A percentile compares a stretch with the other conserved stretches of the same genome.
phyloP scores from a whole-genome alignment of 352 stramenopile genomes.

The Phytophthora hibernalis region DNA sequence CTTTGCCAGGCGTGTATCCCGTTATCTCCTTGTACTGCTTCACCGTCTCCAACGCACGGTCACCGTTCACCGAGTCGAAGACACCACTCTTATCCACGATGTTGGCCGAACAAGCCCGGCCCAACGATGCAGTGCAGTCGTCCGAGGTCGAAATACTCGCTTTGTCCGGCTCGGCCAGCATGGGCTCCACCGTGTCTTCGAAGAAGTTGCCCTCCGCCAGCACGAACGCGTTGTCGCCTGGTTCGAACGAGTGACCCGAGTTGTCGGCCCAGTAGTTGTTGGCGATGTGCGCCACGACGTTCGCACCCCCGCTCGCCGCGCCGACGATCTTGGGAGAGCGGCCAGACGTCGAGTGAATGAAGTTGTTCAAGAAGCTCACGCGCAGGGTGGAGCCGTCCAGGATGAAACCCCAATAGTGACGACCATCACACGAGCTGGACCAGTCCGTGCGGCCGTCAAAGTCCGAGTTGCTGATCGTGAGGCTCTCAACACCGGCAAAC shows the following conservation, averaged over 20 bases:
- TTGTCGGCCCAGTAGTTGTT: conserved; percentile 60
- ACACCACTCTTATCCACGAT: conserved; percentile 13
- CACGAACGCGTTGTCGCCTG: conserved; percentile 25
- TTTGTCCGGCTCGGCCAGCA: conserved; percentile 7
- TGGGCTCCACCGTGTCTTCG: conserved; percentile 30
- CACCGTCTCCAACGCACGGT: conserved; percentile 10
- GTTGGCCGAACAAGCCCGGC: conserved; percentile 19
- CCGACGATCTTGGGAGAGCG: conserved; percentile 42
- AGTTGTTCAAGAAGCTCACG: conserved; percentile 47
- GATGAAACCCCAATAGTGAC: conserved; percentile 54
- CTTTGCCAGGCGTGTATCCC: conserved; percentile 14
- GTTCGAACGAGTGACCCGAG: conserved; percentile 45
- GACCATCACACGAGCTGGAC: conserved; percentile 51
- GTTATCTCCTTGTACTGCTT: conserved; percentile 30
- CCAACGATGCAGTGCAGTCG: conserved; percentile 20
- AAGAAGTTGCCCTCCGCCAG: conserved; percentile 32
- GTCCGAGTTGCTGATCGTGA: conserved; percentile 62
- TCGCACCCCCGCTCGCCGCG: conserved; percentile 5
- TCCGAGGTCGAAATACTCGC: conserved; percentile 17
- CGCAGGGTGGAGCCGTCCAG: conserved; percentile 30
- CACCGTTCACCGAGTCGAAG: conserved; percentile 24
- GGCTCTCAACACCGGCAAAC: conserved; percentile 37
- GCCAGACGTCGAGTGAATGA: conserved; percentile 45
- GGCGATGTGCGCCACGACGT: conserved; percentile 42
- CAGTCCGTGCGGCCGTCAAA: conserved; percentile 51